Evolutionary conservation across 1,139 yeast species (phyloP), one percentile per base, ranked within the genome.

Genomic region (Yamadazyma taylorii): DNA sequence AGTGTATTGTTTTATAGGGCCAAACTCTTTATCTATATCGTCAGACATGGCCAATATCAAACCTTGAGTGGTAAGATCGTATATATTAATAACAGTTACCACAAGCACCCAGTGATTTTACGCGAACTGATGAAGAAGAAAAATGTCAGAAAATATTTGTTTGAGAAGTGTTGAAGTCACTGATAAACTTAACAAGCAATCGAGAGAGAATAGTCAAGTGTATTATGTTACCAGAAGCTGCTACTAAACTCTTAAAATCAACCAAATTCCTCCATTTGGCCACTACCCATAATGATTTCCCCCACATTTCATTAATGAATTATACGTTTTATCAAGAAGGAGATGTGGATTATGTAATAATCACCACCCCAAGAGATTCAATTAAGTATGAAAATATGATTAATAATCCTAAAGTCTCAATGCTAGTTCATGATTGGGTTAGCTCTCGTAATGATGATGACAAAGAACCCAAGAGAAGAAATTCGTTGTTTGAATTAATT

Each of bases 231-330:
- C 88, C 90, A 10, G 73, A 69, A 4, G 67, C 75, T n/a, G 83
- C 82, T 11, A 58, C 71, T 30, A 63, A 64, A 9, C 61, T 83
- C 25, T 65, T 84, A 30, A 69, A 77, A 40, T 69, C 76, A 8
- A 81, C 85, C 13, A 72, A 82, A 43, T 82, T 81, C 58, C 77
- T 89, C 30, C 97, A 89, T 58, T 69, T 89, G 36, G 96, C 90
- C 7, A 89, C 97, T 2, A 77, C 85, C 41, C 63, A 72, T 34
- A 65, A 80, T 36, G 74, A 81, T 40, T 55, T 75, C 24, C 97
- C 97, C 6, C 94, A 89, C 49, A 95, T 88, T 2, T 77, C 92
- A 10, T 72, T 89, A 48, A 89, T 89, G 97, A 89, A 87, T 60
- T 89, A 85, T 57, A 81, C 92, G 4, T 86, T 79, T 32, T 75